phyloP scores from a whole-genome alignment of 2,329 filamentous ascomycete species.

The Phoma sp. region DNA sequence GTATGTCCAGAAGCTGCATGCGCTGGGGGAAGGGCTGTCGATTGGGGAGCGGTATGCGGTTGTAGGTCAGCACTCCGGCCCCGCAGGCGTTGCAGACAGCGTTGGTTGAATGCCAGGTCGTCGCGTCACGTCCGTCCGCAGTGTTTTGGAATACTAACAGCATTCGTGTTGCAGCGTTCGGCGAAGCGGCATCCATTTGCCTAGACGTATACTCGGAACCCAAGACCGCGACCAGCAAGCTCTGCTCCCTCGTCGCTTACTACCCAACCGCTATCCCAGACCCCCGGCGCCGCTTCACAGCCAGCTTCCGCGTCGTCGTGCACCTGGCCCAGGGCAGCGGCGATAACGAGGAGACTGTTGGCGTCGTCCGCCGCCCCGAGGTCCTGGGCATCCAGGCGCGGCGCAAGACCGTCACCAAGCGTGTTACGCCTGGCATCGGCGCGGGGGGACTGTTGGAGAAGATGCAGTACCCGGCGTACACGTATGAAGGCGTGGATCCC shows the following conservation, averaged over 20 bases:
- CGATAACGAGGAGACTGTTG: constrained; percentile 51
- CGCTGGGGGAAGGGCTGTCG: constrained; percentile 59
- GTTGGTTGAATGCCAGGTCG: no score
- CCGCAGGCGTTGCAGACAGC: no score
- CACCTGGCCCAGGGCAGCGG: constrained; percentile 58
- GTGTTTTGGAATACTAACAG: no score
- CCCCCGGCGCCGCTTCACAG: constrained; percentile 52
- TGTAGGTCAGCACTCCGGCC: constrained; percentile 56
- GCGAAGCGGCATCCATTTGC: constrained; percentile 64
- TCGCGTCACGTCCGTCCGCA: no score
- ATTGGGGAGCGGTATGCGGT: constrained; percentile 68
- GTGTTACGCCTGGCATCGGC: constrained; percentile 58
- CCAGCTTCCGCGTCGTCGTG: constrained; percentile 58
- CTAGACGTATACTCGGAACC: constrained; percentile 65
- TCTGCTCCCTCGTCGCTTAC: constrained; percentile 67
- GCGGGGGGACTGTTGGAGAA: constrained; percentile 53
- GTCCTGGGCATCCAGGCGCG: constrained; percentile 61
- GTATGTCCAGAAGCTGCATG: constrained; percentile 56
- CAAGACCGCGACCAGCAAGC: constrained; percentile 55
- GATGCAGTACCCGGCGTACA: constrained; percentile 56
- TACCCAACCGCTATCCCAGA: constrained; percentile 66
- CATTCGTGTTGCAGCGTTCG: constrained; percentile 57
- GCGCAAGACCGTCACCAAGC: constrained; percentile 55
- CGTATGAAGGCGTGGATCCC: constrained; percentile 61
- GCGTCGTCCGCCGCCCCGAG: constrained; percentile 56